Percentiles rank a stretch among this genome's conserved stretches.
Evolutionary conservation across 2,329 filamentous ascomycete species (phyloP).

Genomic region (Monilinia polystroma): DNA sequence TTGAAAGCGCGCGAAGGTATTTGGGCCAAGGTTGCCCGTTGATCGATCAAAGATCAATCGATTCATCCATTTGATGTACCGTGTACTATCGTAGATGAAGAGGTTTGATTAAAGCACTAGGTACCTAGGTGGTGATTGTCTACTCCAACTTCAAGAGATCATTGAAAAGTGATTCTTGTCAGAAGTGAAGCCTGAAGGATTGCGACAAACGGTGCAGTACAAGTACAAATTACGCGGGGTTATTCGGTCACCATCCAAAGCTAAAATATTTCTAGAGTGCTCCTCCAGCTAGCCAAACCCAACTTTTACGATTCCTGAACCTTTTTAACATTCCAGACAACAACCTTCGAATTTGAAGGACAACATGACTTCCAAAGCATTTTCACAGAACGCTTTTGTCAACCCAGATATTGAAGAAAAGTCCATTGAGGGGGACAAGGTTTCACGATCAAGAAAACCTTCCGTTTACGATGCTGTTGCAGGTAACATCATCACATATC

Average conservation of each 20-base stretch:
- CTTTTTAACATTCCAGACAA: constrained; percentile 6
- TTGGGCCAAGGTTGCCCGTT: constrained; percentile 63
- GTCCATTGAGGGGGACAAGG: constrained; percentile 26
- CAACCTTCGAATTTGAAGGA: not conserved
- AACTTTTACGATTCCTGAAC: not conserved
- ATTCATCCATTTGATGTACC: constrained; percentile 63
- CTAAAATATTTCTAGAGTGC: constrained; percentile 14
- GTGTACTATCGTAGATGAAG: not conserved
- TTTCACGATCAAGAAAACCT: constrained; percentile 42
- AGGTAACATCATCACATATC: constrained; percentile 42
- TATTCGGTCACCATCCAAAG: constrained; percentile 1
- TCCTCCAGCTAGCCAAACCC: not conserved
- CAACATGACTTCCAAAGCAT: constrained; percentile 35
- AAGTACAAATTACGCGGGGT: constrained; percentile 6
- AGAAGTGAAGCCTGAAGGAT: constrained; percentile 2
- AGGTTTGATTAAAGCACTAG: not conserved
- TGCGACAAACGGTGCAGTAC: not conserved
- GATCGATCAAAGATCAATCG: constrained; percentile 73
- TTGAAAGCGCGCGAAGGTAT: constrained; percentile 63
- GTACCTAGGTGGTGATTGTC: not conserved
- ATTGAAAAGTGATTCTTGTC: constrained; percentile 4
- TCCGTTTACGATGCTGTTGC: constrained; percentile 74
- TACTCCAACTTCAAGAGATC: not conserved
- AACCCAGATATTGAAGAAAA: constrained; percentile 25
- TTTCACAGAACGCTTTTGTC: constrained; percentile 30